Base-by-base conservation (phyloP, 768 basidiomycete species). In the Coprinellus aureogranulatus region DNA sequence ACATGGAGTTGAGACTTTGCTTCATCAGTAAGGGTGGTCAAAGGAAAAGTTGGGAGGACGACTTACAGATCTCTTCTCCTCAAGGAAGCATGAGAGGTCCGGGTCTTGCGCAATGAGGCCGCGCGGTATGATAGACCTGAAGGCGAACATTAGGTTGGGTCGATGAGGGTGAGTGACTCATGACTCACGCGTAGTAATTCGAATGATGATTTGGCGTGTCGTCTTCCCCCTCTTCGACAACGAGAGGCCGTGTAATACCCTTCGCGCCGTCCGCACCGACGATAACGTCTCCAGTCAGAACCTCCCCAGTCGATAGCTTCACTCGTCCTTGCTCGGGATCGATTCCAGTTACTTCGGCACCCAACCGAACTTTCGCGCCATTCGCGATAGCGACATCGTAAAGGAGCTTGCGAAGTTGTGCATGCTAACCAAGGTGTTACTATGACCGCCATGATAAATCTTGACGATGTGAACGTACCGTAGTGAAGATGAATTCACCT, bases 211-310 rank as follows among this genome's bases (percentile, higher is more conserved):
- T 55, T 0, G 61, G 58, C 14, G 57, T 53, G 18, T 68, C 65
- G 22, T 72, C 72, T 37, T 72, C 66, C 12, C 68, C 62, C 1
- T 66, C 70, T 12, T 72, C 55, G 1, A 81, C 66, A 20, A 58
- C 18, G 2, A 70, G 63, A 23, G 64, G 68, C 37, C 74, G 63
- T 8, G 76, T 68, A 28, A 79, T 23, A 22, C 83, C 81, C 4
- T 64, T 61, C 25, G 64, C 60, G 2, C 85, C 85, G 60, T 86
- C 85, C 1, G 85, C 83, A 14, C 84, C 84, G 50, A 86, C 68
- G 56, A 86, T 74, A 23, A 85, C 72, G 63, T 86, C 78, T 18
- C 77, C 81, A 4, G 58, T 66, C 12, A 84, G 52, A 11, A 66
- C 70, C 37, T 76, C 68, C 2, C 84, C 83, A 10, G 70, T 72